These are phyloP conservation scores for Geotrichum siamense DNA, from an alignment of 1,139 yeast species.

Conservation along the genomic window DNA sequence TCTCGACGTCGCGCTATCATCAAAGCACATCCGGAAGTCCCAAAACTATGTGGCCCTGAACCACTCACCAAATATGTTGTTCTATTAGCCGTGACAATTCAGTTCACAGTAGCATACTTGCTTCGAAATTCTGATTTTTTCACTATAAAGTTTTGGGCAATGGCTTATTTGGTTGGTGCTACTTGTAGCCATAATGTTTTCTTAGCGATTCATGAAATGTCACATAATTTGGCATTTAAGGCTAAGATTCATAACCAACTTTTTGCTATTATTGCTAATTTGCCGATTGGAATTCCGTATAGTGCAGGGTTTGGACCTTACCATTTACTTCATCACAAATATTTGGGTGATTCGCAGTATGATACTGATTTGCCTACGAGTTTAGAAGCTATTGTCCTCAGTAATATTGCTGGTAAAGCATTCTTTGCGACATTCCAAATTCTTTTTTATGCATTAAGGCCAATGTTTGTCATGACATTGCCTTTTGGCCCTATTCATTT, in stretches of 20 bases:
- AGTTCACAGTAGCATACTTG: slow-evolving; percentile 53
- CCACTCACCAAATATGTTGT: slow-evolving; percentile 77
- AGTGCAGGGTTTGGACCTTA: slow-evolving; percentile 88
- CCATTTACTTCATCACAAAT: slow-evolving; percentile 86
- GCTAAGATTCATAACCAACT: slow-evolving; percentile 69
- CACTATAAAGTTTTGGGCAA: slow-evolving; percentile 48
- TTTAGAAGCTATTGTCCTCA: slow-evolving; percentile 64
- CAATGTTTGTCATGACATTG: slow-evolving; percentile 74
- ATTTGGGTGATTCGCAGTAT: slow-evolving; percentile 73
- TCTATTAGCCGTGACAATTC: slow-evolving; percentile 54
- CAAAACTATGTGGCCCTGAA: slow-evolving; percentile 78
- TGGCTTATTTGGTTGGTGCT: slow-evolving; percentile 78
- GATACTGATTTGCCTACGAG: slow-evolving; percentile 86
- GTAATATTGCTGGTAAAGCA: slow-evolving; percentile 77
- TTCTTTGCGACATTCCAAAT: slow-evolving; percentile 88
- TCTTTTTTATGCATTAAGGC: slow-evolving; percentile 81
- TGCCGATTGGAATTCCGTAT: slow-evolving; percentile 87
- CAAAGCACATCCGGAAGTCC: slow-evolving; percentile 69
- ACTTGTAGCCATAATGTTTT: slow-evolving; percentile 79
- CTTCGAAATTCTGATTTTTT: slow-evolving; percentile 51
- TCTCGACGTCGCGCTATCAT: slow-evolving; percentile 65
- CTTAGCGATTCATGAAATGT: slow-evolving; percentile 80
- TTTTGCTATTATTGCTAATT: slow-evolving; percentile 67
- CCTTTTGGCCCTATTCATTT: slow-evolving; percentile 70
- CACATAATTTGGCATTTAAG: slow-evolving; percentile 80